Base-by-base conservation (phyloP, 148 eudicot genomes). In the Beta vulgaris region DNA sequence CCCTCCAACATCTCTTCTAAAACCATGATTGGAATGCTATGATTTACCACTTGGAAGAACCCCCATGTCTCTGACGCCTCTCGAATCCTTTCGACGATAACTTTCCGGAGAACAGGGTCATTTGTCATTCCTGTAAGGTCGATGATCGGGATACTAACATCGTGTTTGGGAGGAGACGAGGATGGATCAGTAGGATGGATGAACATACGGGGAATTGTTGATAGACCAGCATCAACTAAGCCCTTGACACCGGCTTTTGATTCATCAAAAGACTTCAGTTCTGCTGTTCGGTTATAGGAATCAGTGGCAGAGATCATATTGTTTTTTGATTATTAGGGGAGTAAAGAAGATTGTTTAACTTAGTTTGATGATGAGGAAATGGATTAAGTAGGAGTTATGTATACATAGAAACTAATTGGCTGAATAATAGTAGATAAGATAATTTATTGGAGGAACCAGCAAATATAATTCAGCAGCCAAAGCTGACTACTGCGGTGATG, bases 21-120 rank as follows among this genome's bases (percentile, higher is more conserved):
- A 43, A 81, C 49, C 10, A 14, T 4, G 19, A 8, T 4, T 0
- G 77, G 77, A 12, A 77, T 36, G 3, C 80, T 77, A 68, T 74
- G 82, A 73, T 69, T 74, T 1, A 79, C 71, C 1, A 68, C 73
- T 36, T 74, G 82, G 54, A 79, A 79, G 78, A 79, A 79, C 31
- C 82, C 82, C 82, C 82, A 79, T 32, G 46, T 63, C 29, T 61
- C 75, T 26, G 63, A 48, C 14, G 78, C 76, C 0, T 62, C 64
- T 0, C 59, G 43, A 28, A 79, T 72, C 57, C 51, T 71, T 29
- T 69, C 53, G 13, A 58, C 40, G 12, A 74, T 70, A 66, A 69
- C 68, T 18, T 18, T 74, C 71, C 75, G 57, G 8, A 58, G 29
- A 23, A 55, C 68, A 0, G 58, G 70, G 12, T 6, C 70, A 2